Conservation (phyloP, 1,139 yeast species). For the Pichia norvegensis region DNA sequence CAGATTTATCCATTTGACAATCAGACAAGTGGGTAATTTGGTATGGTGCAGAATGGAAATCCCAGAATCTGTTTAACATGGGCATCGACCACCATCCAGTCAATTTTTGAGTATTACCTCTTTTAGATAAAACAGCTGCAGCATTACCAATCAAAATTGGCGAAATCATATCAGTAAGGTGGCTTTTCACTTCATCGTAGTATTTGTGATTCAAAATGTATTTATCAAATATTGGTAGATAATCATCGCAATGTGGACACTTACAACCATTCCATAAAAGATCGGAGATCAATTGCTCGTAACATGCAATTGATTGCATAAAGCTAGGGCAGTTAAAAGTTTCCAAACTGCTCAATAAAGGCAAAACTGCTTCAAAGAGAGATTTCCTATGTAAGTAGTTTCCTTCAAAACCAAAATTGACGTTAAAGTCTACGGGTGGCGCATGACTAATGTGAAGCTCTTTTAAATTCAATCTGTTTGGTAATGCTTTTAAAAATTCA, state of each 20-base stretch:
- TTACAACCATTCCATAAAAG: conserved; percentile 71
- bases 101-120: conserved; percentile 22
- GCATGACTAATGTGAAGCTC: conserved; percentile 43
- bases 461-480: conserved; percentile 28
- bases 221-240: conserved; percentile 46
- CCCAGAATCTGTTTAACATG: conserved; percentile 31
- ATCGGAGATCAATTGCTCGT: conserved; percentile 62
- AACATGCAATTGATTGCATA: conserved; percentile 52
- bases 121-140: conserved; percentile 36
- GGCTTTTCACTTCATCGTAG: conserved; percentile 37
- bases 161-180: conserved; percentile 53
- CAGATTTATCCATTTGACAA: conserved; percentile 30
- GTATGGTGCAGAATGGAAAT: conserved; percentile 34
- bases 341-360: conserved; percentile 36
- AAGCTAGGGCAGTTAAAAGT: conserved; percentile 49
- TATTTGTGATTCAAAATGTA: conserved; percentile 57
- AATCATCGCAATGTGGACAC: conserved; percentile 46
- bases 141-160: conserved; percentile 48
- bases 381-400: conserved; percentile 53
- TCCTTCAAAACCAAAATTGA: conserved; percentile 61
- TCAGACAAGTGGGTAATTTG: conserved; percentile 27
- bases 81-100: neutral
- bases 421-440: conserved; percentile 41
- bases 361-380: conserved; percentile 42
- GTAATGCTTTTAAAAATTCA: conserved; percentile 36